These are phyloP conservation scores for Penstemon barbatus DNA, from an alignment of 257 asterid genomes.

Conservation along the genomic window DNA sequence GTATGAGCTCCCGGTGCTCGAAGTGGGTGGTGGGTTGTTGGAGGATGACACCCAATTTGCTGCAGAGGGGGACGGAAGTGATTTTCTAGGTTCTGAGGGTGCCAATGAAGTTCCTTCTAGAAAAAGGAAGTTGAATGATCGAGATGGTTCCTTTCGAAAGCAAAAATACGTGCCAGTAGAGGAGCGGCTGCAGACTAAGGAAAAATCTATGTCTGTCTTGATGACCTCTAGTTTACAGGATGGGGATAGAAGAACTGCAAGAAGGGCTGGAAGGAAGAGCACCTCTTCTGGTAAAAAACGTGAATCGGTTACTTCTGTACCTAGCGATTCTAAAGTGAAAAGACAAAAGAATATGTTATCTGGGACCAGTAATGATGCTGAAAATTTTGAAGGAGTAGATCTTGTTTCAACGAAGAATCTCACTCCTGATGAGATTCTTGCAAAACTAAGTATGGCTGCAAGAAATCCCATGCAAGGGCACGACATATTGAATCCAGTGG, in stretches of 20 bases:
- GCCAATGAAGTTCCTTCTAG: slow-evolving; percentile 31
- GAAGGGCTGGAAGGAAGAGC: slow-evolving; percentile 27
- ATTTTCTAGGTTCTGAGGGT: slow-evolving; percentile 17
- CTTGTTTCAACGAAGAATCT: slow-evolving; percentile 33
- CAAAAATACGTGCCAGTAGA: slow-evolving; percentile 29
- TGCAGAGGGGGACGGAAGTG: slow-evolving; percentile 28
- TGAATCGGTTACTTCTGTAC: slow-evolving; percentile 10
- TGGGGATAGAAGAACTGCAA: slow-evolving; percentile 28
- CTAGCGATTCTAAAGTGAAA: slow-evolving; percentile 18
- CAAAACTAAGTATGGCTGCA: slow-evolving; percentile 52
- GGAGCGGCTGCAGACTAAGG: slow-evolving; percentile 32
- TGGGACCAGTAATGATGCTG: not conserved
- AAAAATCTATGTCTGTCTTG: slow-evolving; percentile 36
- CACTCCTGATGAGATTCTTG: slow-evolving; percentile 49
- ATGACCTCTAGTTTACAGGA: slow-evolving; percentile 33
- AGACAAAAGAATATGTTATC: slow-evolving; percentile 18
- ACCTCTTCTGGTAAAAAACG: slow-evolving; percentile 28
- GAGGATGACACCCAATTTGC: slow-evolving; percentile 39
- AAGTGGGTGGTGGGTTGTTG: slow-evolving; percentile 28
- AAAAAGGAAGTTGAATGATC: slow-evolving; percentile 34
- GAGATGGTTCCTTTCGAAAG: slow-evolving; percentile 36
- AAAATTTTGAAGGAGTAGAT: slow-evolving; percentile 32
- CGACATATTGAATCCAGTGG: slow-evolving; percentile 29
- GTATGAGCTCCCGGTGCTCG: slow-evolving; percentile 42
- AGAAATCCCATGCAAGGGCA: slow-evolving; percentile 48